Percentiles rank a stretch among this genome's conserved stretches.
Evolutionary conservation across 306 rosid genomes (phyloP).

Genomic region (Vachellia collinsii): DNA sequence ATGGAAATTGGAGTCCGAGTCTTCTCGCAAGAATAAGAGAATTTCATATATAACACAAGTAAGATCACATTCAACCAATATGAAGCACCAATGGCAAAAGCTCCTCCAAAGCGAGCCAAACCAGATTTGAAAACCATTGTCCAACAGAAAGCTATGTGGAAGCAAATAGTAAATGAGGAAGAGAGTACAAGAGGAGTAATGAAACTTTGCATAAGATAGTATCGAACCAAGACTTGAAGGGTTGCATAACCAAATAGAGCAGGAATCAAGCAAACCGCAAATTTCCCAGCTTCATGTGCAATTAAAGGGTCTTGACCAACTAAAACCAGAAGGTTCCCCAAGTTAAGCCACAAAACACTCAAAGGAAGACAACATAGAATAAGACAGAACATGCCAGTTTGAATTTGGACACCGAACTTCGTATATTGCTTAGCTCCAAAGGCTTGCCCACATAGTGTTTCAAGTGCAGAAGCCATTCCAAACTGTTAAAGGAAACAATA

Average conservation of each 20-base stretch:
- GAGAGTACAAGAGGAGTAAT: constrained; percentile 60
- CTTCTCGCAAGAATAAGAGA: neutral
- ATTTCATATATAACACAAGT: neutral
- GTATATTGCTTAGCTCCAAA: neutral
- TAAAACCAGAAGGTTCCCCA: constrained; percentile 54
- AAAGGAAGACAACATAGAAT: constrained; percentile 61
- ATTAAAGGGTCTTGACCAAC: constrained; percentile 87
- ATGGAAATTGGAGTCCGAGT: neutral
- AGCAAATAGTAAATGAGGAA: constrained; percentile 49
- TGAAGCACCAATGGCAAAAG: neutral
- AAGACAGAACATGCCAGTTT: neutral
- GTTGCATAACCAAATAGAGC: neutral
- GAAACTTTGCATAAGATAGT: neutral
- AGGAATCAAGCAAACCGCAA: constrained; percentile 52
- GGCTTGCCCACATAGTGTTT: neutral
- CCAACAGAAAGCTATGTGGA: constrained; percentile 77
- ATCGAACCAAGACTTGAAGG: neutral
- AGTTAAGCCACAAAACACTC: constrained; percentile 59
- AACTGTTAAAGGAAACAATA: constrained; percentile 44
- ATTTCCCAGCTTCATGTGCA: constrained; percentile 69
- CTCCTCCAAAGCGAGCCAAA: neutral
- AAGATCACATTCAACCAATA: neutral
- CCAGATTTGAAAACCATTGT: neutral
- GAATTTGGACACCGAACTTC: neutral
- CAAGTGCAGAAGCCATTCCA: constrained; percentile 6